Base-by-base conservation (phyloP, 352 stramenopile species). In the Pythium brassicae region DNA sequence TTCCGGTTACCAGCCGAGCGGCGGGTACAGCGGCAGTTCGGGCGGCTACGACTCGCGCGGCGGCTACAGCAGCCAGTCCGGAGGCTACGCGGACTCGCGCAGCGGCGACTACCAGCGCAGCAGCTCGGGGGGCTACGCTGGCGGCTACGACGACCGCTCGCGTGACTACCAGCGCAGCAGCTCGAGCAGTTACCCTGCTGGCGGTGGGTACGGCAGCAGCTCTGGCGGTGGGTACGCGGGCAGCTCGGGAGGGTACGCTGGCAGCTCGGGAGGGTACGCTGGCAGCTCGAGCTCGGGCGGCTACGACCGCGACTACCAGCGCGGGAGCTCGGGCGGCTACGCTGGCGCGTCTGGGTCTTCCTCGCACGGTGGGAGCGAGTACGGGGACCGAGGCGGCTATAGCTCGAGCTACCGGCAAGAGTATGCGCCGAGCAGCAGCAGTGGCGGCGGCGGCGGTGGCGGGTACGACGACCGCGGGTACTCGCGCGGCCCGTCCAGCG, bases 271-370 rank as follows among this genome's bases (percentile, higher is more conserved):
- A 26, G 65, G 61, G 10, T 67, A 68, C 20, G 71, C 65, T n/a
- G 65, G 70, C 5, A 62, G 68, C 2, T 69, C 52, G 5, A 55
- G 61, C 6, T n/a, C n/a, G n/a, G 71, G 68, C 10, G 66, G 66
- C 35, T 32, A 55, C 57, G 9, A n/a, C n/a, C n/a, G n/a, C n/a
- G n/a, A n/a, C n/a, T n/a, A n/a, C n/a, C n/a, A n/a, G n/a, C n/a
- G 46, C n/a, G 44, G 45, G 23, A 48, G 55, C 22, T 47, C 50
- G 29, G 52, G 40, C 46, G 63, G 57, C 29, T 60, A 61, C 40
- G 54, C 63, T 46, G 63, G 58, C 35, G 46, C 62, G 1, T 50
- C 44, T n/a, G 53, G 47, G 1, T 53, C 43, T 25, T 59, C 60
- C 6, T 53, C 59, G 9, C 55, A 62, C 17, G 51, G 62, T 25